Evolutionary conservation across 2,329 filamentous ascomycete genomes (phyloP), one percentile per base, ranked within the genome.

Genomic region (Venturia nashicola): DNA sequence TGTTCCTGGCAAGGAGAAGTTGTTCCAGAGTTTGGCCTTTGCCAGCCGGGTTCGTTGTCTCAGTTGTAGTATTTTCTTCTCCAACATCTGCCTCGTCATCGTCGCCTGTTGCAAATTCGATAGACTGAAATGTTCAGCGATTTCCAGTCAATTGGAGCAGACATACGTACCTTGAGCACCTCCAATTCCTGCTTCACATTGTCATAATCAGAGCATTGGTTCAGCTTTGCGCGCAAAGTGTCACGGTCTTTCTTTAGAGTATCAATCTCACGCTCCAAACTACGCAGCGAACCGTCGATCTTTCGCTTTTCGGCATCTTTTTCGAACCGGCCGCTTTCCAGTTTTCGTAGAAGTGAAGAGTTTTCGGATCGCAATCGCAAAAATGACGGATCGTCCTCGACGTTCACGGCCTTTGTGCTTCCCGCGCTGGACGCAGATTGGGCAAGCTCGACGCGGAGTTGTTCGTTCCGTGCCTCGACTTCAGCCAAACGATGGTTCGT

Each of bases 181-280:
- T 97, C 93, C 3, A 99, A 82, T 75, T 99, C 95, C 68, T 95
- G 90, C 76, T 94, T 97, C 59, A 99, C 85, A 65, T 97, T 93
- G 42, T 97, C 92, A 73, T 99, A 99, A 73, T 99, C 94, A 68
- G 85, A 85, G 86, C 90, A 95, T 72, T 89, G 95, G 67, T 91
- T 86, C 3, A 97, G 83, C 76, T 94, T 96, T 44, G 81, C 79
- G 71, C 88, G 90, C 64, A 97, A 79, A 34, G 82, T 80, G 66
- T 97, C 91, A 67, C 90, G 87, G 72, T 97, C 94, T 40, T 89
- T 85, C 70, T 87, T 87, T 20, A 96, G 77, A 65, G 88, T 83
- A 9, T 82, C 81, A 64, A 88, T 83, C 71, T 95, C 89, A 67
- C 93, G 82, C 75, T 97, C 92, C 18, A 92, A 78, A n/a, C 85